phyloP scores from a whole-genome alignment of 2,329 filamentous ascomycete species.

The Lachnellula willkommii region DNA sequence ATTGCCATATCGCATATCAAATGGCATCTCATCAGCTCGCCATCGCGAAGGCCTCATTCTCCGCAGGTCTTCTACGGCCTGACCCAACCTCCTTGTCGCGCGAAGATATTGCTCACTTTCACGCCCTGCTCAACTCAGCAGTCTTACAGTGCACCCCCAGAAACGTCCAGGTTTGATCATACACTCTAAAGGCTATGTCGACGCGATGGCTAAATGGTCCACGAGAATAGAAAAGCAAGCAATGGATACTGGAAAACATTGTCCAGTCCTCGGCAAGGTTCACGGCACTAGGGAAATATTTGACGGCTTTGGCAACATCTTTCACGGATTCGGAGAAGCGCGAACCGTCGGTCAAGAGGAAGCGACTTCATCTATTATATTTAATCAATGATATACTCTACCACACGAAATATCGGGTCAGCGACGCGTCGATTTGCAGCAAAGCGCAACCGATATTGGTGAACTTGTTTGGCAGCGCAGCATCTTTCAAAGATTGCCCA shows the following conservation, averaged over 20 bases:
- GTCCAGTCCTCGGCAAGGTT: constrained; percentile 61
- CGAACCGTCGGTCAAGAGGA: constrained; percentile 57
- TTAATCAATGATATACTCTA: constrained; percentile 74
- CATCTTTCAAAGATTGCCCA: constrained; percentile 54
- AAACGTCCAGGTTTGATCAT: constrained; percentile 78
- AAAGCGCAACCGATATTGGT: constrained; percentile 55
- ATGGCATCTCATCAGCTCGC: constrained; percentile 68
- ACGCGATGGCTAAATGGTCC: constrained; percentile 35
- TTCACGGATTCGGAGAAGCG: constrained; percentile 37
- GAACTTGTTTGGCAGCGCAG: constrained; percentile 54
- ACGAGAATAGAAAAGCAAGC: constrained; percentile 71
- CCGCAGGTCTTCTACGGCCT: constrained; percentile 65
- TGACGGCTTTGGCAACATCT: constrained; percentile 62
- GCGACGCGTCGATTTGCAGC: constrained; percentile 46
- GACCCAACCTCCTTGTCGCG: constrained; percentile 66
- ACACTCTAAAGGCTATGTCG: constrained; percentile 29
- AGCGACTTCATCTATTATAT: constrained; percentile 70
- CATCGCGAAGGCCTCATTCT: constrained; percentile 74
- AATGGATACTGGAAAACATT: constrained; percentile 73
- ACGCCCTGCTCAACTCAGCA: constrained; percentile 58
- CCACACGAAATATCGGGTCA: constrained; percentile 53
- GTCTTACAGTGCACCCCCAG: constrained; percentile 66
- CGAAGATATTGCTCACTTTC: constrained; percentile 65
- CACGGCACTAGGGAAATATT: constrained; percentile 67
- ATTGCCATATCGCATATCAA: neutral